Evolutionary conservation across 2,329 filamentous ascomycete species (phyloP), one percentile per base, ranked within the genome.

Genomic region (Alternaria atra): DNA sequence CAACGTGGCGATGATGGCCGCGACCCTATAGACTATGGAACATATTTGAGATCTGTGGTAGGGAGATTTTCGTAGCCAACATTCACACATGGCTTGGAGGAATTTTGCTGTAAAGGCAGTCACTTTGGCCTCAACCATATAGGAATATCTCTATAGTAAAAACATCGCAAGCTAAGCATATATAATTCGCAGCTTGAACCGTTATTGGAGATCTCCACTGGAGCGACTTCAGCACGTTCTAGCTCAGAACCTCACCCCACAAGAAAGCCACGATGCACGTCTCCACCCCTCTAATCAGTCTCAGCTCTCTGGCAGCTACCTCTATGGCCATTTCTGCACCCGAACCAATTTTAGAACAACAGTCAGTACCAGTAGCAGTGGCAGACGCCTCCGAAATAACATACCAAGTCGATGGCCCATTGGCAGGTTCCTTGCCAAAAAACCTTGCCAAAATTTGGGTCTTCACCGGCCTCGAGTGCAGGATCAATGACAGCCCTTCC

Each of bases 361-460:
- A 2, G 20, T 20, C 20, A 20, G 20, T 20, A 20, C 20, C 20
- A 20, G 20, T 20, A 20, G 20, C 20, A 2, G 3, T 20, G 35
- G 15, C 15, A 37, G 35, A n/a, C 15, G 35, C 35, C 35, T n/a
- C 15, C 17, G 51, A 42, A 7, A 17, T 29, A 15, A 27, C 39
- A 20, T 43, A 15, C 3, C 32, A 12, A 23, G 23, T 9, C 35
- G 23, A 15, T 5, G 44, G 25, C 27, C 27, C 44, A 5, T 32
- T 50, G 5, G 20, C 29, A 13, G 53, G 44, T n/a, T 15, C 12
- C 8, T 43, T 56, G 10, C 53, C 53, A 13, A 50, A 32, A n/a
- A 56, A 56, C 9, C n/a, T 56, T 23, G 53, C 53, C 25, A 56
- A 56, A 9, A 30, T 56, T 7, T 56, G 53, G 53, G 46, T 56